Evolutionary conservation across 306 rosid genomes (phyloP), one percentile per base, ranked within the genome.

Genomic region (Dalbergia oliveri): DNA sequence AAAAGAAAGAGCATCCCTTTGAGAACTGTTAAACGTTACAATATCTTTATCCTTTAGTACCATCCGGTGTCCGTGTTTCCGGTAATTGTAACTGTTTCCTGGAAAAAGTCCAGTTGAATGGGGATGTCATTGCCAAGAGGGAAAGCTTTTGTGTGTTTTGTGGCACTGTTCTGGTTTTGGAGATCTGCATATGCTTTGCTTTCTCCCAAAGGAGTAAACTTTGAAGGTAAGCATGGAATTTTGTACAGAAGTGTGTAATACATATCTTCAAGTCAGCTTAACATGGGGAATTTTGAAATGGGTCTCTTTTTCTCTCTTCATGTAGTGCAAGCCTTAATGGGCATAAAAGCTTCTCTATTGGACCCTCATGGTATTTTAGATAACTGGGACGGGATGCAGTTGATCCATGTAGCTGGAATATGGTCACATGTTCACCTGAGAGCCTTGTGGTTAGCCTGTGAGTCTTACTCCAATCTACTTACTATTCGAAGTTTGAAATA

Each of bases 371-470:
- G 96, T 16, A 91, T 93, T 73, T 83, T 95, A 37, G 97, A 93
- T 19, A 91, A 91, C 77, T 95, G 98, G 99, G 99, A 95, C 83
- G 92, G 13, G 90, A 91, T 65, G 86, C 99, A 59, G 99, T 95
- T 87, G 99, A 95, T 87, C 99, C 99, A 75, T 95, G 99, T 90
- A 93, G 98, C 76, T 95, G 99, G 99, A 95, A 91, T 37, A 95
- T 95, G 99, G 96, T 95, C 77, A 93, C 96, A 45, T 95, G 99
- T 87, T 95, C 99, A 1, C 50, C 93, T 79, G 96, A 91, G 31
- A 87, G 83, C 77, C 75, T 91, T 14, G 99, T 95, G 72, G 73
- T 91, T 84, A 91, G 96, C 86, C 80, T 95, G 98, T 95, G 84
- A 91, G 94, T 81, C 35, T 51, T 68, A 49, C 72, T 69, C n/a